Evolutionary conservation across 2,329 filamentous ascomycete species (phyloP).

Genomic region (Amauroascus verrucosus): DNA sequence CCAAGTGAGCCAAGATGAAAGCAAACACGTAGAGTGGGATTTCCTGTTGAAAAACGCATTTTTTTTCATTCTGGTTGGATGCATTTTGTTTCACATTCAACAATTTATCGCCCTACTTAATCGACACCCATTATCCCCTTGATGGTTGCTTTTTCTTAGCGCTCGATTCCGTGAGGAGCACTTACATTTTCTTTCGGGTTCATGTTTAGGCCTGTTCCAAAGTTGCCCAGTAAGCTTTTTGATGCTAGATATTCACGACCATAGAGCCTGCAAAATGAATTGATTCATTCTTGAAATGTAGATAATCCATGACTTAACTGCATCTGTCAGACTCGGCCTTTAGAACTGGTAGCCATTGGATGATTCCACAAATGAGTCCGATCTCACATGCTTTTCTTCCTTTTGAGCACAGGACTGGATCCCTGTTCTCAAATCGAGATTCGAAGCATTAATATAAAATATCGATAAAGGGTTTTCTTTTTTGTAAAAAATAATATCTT

Average conservation of each 20-base stretch:
- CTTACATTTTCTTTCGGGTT: not conserved
- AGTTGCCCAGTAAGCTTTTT: not conserved
- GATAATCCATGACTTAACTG: not conserved
- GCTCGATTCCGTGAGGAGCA: not conserved
- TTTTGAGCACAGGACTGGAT: no score
- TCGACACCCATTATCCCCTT: not conserved
- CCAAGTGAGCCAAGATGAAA: not conserved
- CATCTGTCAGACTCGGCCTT: not conserved
- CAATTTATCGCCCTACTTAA: not conserved
- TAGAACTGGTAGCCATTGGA: no score
- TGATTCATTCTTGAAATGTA: not conserved
- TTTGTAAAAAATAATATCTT: no score
- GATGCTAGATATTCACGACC: not conserved
- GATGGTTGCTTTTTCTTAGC: not conserved
- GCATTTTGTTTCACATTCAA: not conserved
- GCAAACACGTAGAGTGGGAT: not conserved
- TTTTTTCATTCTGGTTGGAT: not conserved
- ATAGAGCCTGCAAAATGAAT: not conserved
- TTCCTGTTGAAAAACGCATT: not conserved
- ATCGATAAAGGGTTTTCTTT: no score
- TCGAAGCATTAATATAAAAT: no score
- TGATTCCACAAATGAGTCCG: no score
- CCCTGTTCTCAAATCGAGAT: no score
- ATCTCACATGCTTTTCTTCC: no score
- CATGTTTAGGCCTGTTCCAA: not conserved